Evolutionary conservation across 1,284 basidiomycete species (phyloP), one percentile per base, ranked within the genome.

Genomic region (Sporisorium graminicola): DNA sequence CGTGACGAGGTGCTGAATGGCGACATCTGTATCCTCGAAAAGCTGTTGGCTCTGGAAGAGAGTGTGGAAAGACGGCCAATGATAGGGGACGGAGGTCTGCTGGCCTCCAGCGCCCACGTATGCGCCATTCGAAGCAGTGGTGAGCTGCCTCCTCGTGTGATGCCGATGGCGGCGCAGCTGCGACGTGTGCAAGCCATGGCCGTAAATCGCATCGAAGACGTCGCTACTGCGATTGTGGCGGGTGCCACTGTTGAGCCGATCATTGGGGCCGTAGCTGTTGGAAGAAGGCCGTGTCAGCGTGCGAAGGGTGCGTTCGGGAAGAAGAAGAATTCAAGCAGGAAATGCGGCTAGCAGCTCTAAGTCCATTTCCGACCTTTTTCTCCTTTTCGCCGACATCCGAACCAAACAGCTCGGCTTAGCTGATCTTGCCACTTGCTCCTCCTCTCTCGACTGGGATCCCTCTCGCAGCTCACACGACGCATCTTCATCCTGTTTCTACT

Each of bases 51-150:
- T 26, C 29, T 20, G 2, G 27, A 16, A 1, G 58, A n/a, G 1
- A 22, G 2, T 14, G 40, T 24, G n/a, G 46, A 50, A n/a, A 57
- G 43, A 3, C 54, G 50, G 2, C 29, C 3, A 3, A 49, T 27
- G 12, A 24, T 18, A 3, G 40, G 40, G 8, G 20, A 37, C 10
- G 42, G 13, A 13, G 58, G 46, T 37, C 58, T 42, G n/a, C 33
- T 43, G 1, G 62, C 58, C 47, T 74, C 72, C 9, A 62, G 50
- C 27, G 72, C 69, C 74, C 74, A 76, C 35, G 61, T 58, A 42
- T 76, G 74, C 26, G 74, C 74, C 47, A 72, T 67, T 37, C 61
- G 57, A n/a, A 60, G 43, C 16, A 76, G 50, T 42, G 65, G 64
- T 31, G 74, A 72, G 20, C 51, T 16, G 49, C 49, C 29, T 29